Evolutionary conservation across 2,329 filamentous ascomycete genomes (phyloP).

Genomic region (Colletotrichum liriopes): DNA sequence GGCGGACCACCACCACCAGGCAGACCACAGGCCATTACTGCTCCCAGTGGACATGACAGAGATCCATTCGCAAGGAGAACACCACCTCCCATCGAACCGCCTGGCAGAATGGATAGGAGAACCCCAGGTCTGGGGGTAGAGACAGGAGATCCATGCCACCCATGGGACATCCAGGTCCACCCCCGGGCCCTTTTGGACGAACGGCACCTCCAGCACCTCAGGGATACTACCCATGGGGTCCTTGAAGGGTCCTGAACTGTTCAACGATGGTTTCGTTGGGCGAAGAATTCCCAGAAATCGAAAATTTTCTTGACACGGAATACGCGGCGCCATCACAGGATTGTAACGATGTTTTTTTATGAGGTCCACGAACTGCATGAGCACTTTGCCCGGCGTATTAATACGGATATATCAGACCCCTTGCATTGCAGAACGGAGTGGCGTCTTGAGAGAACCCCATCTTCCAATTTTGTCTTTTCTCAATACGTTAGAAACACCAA

Average conservation of each 20-base stretch:
- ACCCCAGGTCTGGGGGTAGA: constrained; percentile 53
- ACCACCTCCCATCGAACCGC: constrained; percentile 47
- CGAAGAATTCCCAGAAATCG: background rate
- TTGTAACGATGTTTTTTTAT: constrained; percentile 30
- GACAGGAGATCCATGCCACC: constrained; percentile 36
- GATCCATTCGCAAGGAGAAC: constrained; percentile 56
- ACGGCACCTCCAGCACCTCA: constrained; percentile 27
- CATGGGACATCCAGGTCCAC: constrained; percentile 29
- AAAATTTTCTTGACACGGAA: constrained; percentile 22
- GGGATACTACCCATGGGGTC: constrained; percentile 32
- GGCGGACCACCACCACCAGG: background rate
- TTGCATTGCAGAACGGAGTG: constrained; percentile 32
- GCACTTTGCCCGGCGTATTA: constrained; percentile 16
- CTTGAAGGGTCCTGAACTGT: background rate
- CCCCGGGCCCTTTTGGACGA: constrained; percentile 29
- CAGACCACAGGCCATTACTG: constrained; percentile 54
- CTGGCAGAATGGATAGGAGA: constrained; percentile 52
- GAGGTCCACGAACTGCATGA: constrained; percentile 40
- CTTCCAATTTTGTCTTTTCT: background rate
- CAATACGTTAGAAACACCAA: constrained; percentile 15
- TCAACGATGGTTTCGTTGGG: background rate
- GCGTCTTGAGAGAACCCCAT: constrained; percentile 12
- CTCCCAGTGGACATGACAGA: constrained; percentile 53
- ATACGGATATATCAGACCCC: background rate
- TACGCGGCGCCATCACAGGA: background rate